Base-by-base conservation (phyloP, 805 yeast species). In the Candida michaelii region DNA sequence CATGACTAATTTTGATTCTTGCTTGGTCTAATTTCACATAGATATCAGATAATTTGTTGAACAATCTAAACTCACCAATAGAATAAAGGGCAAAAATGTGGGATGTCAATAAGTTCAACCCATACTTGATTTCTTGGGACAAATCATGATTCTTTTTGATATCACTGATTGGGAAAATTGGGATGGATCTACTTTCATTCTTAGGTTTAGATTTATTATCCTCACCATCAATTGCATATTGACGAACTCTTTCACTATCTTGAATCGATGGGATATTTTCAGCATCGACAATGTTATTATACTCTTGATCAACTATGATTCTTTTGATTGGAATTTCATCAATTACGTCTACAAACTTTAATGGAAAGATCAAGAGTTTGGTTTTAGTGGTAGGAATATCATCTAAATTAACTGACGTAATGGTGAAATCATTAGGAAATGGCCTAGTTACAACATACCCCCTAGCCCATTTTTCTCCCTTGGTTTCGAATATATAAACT, bases 401-500 rank as follows among this genome's bases (percentile, higher is more conserved):
- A 40, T 83, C 86, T 49, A 80, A 67, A 49, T 79, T 76, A 19
- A 79, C 75, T 1, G 80, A 73, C 11, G 85, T 79, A 27, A 82
- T 75, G 32, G 76, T 69, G 60, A 80, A 84, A 55, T 83, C 88
- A 24, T 79, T 73, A 1, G 91, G 91, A 41, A 80, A 65, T 5
- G 95, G 90, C 45, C 80, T 75, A 29, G 83, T 67, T 27, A 84
- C 65, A 3, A 79, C 71, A 59, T 89, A 88, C 10, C 89, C 96
- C 52, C 96, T 73, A 17, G 82, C 88, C 96, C 96, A 89, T 47
- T 74, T 74, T 15, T 71, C 71, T 30, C 65, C 60, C 60, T 76
- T 69, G 36, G 74, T 66, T 56, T 88, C 96, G 56, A 87, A 85
- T 14, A 86, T 66, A 58, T 76, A 85, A 24, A 85, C 80, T 48